Evolutionary conservation across 306 rosid genomes (phyloP), one percentile per base, ranked within the genome.

Genomic region (Medicago lupulina): DNA sequence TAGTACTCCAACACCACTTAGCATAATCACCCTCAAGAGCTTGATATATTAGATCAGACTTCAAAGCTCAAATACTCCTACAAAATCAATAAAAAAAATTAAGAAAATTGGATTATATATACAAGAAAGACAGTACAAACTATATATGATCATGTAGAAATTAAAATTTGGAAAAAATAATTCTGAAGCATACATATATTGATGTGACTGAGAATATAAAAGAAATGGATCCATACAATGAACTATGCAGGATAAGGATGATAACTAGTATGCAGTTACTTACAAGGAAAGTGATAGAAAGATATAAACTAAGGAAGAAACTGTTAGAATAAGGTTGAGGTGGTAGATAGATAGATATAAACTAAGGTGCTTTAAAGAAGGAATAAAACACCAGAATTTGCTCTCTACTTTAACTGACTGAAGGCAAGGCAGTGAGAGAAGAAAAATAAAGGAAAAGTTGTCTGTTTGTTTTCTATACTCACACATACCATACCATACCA

Each of bases 11-110:
- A 34, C 70, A 40, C 63, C 31, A 49, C 74, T 36, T 16, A 62
- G 80, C 86, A 87, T 79, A 39, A 39, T 82, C 64, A 21, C 64
- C 36, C 8, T 28, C 36, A 54, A 54, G 61, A 28, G 31, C 31
- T 28, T 28, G 31, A 15, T 50, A 50, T 50, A 6, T 50, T 50
- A 50, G 57, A 15, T 54, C 60, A 54, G 9, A 54, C 13, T 18
- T 50, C 21, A 50, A 7, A n/a, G 9, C 19, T 46, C 51, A 46
- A 54, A 54, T 17, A 17, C 18, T 8, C 60, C 60, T 54, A 54
- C 60, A 50, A 50, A 50, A 46, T 13, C 16, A 46, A 46, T 12
- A 6, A 50, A 49, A 50, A 50, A 49, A 50, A 50, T 46, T 12
- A 44, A 41, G 46, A 43, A 43, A 10, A 9, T 2, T 10, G 13